Conservation (phyloP, 331 rosid genomes). For the Erythrophleum ivorense region DNA sequence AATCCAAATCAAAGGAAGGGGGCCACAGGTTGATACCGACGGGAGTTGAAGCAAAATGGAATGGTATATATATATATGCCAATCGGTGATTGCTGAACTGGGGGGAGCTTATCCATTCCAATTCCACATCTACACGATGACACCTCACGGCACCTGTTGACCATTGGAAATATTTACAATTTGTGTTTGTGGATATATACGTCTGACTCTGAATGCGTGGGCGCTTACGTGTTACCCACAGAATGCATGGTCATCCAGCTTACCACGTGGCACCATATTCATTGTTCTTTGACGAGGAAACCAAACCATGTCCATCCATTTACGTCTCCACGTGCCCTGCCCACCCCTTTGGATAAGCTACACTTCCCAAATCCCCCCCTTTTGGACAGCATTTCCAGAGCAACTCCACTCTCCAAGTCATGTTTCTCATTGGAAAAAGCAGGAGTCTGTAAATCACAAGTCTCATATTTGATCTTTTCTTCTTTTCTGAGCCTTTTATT, state of each 20-base stretch:
- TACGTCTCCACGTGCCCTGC: background rate
- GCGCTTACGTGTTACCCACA: background rate
- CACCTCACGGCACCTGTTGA: background rate
- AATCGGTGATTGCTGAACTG: too few relatives aligned
- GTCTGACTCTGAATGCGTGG: background rate
- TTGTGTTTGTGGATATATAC: background rate
- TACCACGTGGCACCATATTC: background rate
- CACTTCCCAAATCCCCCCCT: background rate
- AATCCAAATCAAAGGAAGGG: background rate
- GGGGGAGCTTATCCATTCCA: background rate
- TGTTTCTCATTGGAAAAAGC: too few relatives aligned
- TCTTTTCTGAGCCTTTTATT: too few relatives aligned
- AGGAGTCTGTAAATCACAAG: too few relatives aligned
- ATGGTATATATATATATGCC: background rate
- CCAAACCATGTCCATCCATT: background rate
- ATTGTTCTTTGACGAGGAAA: background rate
- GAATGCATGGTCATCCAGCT: background rate
- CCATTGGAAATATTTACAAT: background rate
- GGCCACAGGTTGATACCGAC: too few relatives aligned
- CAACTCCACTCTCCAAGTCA: too few relatives aligned
- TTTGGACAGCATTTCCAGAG: too few relatives aligned
- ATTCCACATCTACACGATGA: background rate
- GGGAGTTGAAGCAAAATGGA: background rate
- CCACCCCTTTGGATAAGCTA: background rate
- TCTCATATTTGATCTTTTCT: too few relatives aligned